Base-by-base conservation (phyloP, 305 asterid species). In the Solanum hybrid region DNA sequence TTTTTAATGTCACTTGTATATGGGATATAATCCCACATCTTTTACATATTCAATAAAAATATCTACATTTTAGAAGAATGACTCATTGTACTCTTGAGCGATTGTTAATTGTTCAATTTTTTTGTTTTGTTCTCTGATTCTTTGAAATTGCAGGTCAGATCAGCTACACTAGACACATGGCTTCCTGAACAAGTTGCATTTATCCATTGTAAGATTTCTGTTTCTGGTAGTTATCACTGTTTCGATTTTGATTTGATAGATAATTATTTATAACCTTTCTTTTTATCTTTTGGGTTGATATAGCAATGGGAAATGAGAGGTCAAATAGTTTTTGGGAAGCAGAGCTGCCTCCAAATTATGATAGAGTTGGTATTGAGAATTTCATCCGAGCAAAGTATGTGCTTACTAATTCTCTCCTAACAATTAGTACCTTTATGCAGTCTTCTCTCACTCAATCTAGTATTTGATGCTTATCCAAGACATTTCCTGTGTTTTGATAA, bases 141-240 rank as follows among this genome's bases (percentile, higher is more conserved):
- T 89, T 89, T 88, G 89, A 90, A 75, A n/a, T 88, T 91, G 72
- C 91, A 98, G 99, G 99, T 98, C 93, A 95, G 99, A 93, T 98
- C 99, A 91, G 99, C 99, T 88, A 96, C 99, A 83, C 98, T 98
- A 84, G 99, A 98, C 91, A 98, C 99, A 79, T 98, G 99, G 99
- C 98, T 98, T 91, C 99, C 99, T 36, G 99, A 98, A 87, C 99
- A 98, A 94, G 99, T 98, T 93, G 95, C 98, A 91, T 98, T 98
- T 92, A 98, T 98, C 91, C 98, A 97, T 37, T 95, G 99, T 98
- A 96, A 94, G 98, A 79, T 90, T 90, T 45, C 85, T 75, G 37
- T 90, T 91, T 45, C 87, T 72, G n/a, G 34, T 65, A 83, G 88
- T 83, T 93, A 73, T 83, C 86, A 26, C 31, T 22, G 26, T 37